Percentiles rank a stretch among this genome's conserved stretches.
phyloP scores from a whole-genome alignment of 441 rosid species.

The Gossypium schwendimanii region DNA sequence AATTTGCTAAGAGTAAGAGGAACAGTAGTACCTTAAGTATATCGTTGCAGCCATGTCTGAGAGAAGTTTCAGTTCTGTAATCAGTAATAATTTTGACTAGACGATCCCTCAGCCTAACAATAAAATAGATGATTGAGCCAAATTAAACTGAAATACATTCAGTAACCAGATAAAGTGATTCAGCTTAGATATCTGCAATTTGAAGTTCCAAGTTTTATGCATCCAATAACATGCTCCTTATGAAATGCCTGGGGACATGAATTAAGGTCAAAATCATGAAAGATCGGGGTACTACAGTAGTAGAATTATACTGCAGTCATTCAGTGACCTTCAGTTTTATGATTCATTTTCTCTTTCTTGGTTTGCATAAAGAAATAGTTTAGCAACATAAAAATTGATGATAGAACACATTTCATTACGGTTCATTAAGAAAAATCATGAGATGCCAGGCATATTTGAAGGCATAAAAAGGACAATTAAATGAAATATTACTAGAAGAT shows the following conservation, averaged over 20 bases:
- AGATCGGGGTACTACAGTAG: not conserved
- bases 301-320: not conserved
- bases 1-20: not conserved
- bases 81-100: conserved; percentile 91
- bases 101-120: conserved; percentile 61
- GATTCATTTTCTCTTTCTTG: not conserved
- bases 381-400: not conserved
- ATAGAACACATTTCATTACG: not conserved
- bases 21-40: conserved; percentile 68
- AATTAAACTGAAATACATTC: not conserved
- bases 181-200: not conserved
- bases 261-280: not conserved
- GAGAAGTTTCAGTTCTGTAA: conserved; percentile 96
- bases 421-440: not conserved
- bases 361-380: not conserved
- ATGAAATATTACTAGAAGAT: not conserved
- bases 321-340: not conserved
- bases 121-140: not conserved
- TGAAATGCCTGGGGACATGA: not conserved
- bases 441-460: not conserved
- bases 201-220: not conserved
- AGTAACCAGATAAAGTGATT: not conserved
- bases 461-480: not conserved
- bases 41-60: conserved; percentile 93
- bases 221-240: not conserved